Evolutionary conservation across 371 early-diverging fungal species (phyloP).

Genomic region (Actinomortierella wolfii): DNA sequence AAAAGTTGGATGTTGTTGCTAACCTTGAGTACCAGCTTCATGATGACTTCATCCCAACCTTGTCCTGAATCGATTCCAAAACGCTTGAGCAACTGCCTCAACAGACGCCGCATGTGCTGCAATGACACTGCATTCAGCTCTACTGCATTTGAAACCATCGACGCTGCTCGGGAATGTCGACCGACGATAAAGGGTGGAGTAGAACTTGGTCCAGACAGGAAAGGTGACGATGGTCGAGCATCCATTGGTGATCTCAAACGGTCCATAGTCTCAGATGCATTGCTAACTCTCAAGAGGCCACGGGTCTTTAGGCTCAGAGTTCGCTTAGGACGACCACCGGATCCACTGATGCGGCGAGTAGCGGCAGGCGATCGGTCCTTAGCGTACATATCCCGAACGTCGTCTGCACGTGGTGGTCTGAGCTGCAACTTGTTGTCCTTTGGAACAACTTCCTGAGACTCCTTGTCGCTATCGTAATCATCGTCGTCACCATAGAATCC

Average conservation of each 20-base stretch:
- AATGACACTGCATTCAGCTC: slow-evolving; percentile 73
- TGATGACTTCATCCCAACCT: slow-evolving; percentile 79
- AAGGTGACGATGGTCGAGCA: slow-evolving; percentile 32
- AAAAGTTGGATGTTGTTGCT: slow-evolving; percentile 73
- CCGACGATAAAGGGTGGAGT: slow-evolving; percentile 31
- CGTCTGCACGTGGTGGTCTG: slow-evolving; percentile 20
- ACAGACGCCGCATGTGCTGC: slow-evolving; percentile 65
- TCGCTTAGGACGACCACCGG: slow-evolving; percentile 32
- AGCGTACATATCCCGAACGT: slow-evolving; percentile 35
- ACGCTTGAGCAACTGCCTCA: slow-evolving; percentile 56
- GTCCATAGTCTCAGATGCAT: slow-evolving; percentile 30
- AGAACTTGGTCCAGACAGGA: slow-evolving; percentile 19
- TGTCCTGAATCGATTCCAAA: slow-evolving; percentile 40
- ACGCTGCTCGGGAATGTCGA: slow-evolving; percentile 51
- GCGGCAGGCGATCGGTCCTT: slow-evolving; percentile 33
- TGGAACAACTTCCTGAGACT: slow-evolving; percentile 8
- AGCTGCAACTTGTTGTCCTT: slow-evolving; percentile 9
- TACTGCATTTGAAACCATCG: slow-evolving; percentile 56
- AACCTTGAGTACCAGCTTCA: slow-evolving; percentile 66
- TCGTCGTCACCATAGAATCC: slow-evolving; percentile 7
- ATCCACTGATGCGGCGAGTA: slow-evolving; percentile 41
- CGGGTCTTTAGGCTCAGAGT: slow-evolving; percentile 35
- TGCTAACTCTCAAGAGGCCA: slow-evolving; percentile 30
- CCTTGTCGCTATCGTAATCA: slow-evolving; percentile 36
- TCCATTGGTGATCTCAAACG: slow-evolving; percentile 31